A percentile compares a stretch with the other conserved stretches of the same genome.
These are phyloP conservation scores for Arxiozyma slooffiae DNA, from an alignment of 1,139 yeast genomes.

Conservation along the genomic window DNA sequence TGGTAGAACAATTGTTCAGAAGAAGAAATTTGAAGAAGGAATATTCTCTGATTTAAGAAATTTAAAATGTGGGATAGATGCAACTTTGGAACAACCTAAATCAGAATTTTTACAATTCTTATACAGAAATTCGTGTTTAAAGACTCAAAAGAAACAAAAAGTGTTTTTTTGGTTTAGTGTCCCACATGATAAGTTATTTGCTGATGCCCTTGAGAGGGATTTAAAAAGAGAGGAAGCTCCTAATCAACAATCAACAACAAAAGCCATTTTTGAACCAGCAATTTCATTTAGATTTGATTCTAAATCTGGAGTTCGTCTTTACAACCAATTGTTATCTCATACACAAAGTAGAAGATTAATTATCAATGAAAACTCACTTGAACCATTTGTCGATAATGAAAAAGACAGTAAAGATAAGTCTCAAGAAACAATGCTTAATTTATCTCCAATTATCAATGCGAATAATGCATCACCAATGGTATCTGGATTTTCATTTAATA, in stretches of 20 bases:
- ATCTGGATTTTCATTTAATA: not conserved
- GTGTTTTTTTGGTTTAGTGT: conserved; percentile 96
- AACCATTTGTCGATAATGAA: not conserved
- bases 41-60: conserved; percentile 84
- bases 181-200: conserved; percentile 84
- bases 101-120: conserved; percentile 78
- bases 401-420: not conserved
- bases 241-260: conserved; percentile 52
- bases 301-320: conserved; percentile 16
- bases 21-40: conserved; percentile 95
- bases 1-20: conserved; percentile 73
- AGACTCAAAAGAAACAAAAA: conserved; percentile 94
- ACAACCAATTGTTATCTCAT: conserved; percentile 24
- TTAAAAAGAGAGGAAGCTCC: conserved; percentile 57
- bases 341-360: conserved; percentile 4
- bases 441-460: not conserved
- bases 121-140: conserved; percentile 74
- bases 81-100: conserved; percentile 79
- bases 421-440: not conserved
- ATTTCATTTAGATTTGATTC: conserved; percentile 44
- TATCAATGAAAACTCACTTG: not conserved
- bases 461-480: not conserved
- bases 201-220: conserved; percentile 91
- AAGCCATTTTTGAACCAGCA: conserved; percentile 53
- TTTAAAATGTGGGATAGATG: conserved; percentile 79